Evolutionary conservation across 148 eudicot species (phyloP).

Genomic region (Fagopyrum homotropicum): DNA sequence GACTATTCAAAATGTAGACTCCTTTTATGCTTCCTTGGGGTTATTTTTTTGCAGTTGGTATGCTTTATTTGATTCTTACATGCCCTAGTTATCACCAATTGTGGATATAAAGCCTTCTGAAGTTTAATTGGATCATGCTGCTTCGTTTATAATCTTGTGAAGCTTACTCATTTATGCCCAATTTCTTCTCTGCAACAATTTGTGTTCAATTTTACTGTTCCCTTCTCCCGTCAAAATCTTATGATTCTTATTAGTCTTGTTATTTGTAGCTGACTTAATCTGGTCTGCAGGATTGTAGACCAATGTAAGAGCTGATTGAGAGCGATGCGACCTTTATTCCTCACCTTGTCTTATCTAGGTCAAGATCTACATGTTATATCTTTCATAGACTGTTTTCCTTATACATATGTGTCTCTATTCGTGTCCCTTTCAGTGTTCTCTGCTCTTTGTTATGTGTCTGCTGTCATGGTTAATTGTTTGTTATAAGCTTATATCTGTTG

Average conservation of each 20-base stretch:
- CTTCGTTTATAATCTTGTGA: background rate
- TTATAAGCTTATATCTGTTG: background rate
- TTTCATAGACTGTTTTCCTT: slow-evolving; percentile 15
- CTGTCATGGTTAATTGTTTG: background rate
- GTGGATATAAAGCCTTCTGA: background rate
- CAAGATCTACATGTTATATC: slow-evolving; percentile 39
- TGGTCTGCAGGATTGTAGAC: slow-evolving; percentile 55
- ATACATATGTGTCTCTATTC: background rate
- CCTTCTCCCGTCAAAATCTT: background rate
- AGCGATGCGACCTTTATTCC: slow-evolving; percentile 45
- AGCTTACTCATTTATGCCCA: background rate
- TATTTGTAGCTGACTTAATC: slow-evolving; percentile 33
- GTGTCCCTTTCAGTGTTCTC: background rate
- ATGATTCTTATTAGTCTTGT: background rate
- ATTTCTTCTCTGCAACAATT: background rate
- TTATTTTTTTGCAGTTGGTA: background rate
- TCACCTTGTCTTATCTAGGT: slow-evolving; percentile 36
- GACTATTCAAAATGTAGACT: background rate
- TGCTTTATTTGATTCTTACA: background rate
- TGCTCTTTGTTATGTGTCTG: background rate
- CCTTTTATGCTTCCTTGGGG: background rate
- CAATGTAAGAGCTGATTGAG: slow-evolving; percentile 59
- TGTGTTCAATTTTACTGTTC: background rate
- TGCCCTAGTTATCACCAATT: background rate
- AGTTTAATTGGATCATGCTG: background rate